A percentile compares a stretch with the other conserved stretches of the same genome.
These are phyloP conservation scores for Termitomyces sp. DNA, from an alignment of 768 basidiomycete species.

Conservation along the genomic window DNA sequence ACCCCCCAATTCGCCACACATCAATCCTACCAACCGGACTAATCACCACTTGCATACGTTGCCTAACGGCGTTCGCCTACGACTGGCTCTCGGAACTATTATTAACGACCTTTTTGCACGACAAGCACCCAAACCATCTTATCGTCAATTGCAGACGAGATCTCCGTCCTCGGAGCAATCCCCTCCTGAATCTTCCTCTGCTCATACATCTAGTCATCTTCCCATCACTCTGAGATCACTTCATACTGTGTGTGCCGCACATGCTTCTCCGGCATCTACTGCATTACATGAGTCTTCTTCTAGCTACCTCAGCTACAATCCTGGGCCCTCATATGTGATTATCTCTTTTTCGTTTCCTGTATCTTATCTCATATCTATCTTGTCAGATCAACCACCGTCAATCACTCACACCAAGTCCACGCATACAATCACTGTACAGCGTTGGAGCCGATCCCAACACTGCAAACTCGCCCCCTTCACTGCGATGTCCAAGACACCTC, in stretches of 20 bases:
- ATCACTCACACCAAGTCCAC: slow-evolving; percentile 26
- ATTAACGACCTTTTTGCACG: slow-evolving; percentile 81
- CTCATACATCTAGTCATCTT: slow-evolving; percentile 11
- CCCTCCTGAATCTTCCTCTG: slow-evolving; percentile 17
- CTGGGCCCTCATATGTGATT: slow-evolving; percentile 9
- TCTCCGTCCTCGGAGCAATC: slow-evolving; percentile 17
- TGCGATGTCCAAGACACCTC: slow-evolving; percentile 70
- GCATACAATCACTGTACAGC: slow-evolving; percentile 47
- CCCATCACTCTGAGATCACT: slow-evolving; percentile 20
- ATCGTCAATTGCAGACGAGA: slow-evolving; percentile 26
- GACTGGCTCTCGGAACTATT: slow-evolving; percentile 69
- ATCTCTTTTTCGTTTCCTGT: neutral
- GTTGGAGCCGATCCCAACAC: slow-evolving; percentile 57
- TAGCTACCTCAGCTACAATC: slow-evolving; percentile 3
- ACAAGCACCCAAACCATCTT: slow-evolving; percentile 50
- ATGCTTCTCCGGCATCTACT: neutral
- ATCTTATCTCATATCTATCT: slow-evolving; percentile 6
- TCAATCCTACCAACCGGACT: slow-evolving; percentile 25
- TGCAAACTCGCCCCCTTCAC: slow-evolving; percentile 54
- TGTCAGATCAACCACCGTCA: slow-evolving; percentile 5
- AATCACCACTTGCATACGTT: slow-evolving; percentile 48
- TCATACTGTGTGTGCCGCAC: slow-evolving; percentile 17
- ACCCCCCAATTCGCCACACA: slow-evolving; percentile 46
- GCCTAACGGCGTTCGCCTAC: slow-evolving; percentile 76
- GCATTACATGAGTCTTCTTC: slow-evolving; percentile 19